These are phyloP conservation scores for Staphylotrichum tortipilum DNA, from an alignment of 495 filamentous ascomycete species.

Conservation along the genomic window DNA sequence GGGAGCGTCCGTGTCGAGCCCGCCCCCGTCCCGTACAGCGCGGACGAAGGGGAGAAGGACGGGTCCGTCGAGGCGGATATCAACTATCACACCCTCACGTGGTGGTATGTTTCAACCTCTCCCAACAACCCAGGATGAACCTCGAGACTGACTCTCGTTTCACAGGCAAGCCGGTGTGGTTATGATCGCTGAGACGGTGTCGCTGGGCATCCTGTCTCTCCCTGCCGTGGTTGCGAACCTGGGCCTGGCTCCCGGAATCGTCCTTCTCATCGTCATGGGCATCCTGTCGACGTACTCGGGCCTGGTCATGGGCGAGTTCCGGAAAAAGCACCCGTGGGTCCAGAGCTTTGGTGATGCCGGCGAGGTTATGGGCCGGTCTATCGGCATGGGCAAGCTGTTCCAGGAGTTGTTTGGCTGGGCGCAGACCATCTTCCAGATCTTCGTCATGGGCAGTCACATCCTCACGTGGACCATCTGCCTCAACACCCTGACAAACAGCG, in stretches of 20 bases:
- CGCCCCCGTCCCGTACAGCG: background rate
- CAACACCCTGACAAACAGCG: conserved; percentile 13
- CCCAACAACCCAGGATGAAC: background rate
- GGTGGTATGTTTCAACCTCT: conserved; percentile 9
- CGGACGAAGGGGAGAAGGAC: background rate
- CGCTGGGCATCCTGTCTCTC: conserved; percentile 13
- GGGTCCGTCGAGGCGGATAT: conserved; percentile 4
- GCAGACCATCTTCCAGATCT: conserved; percentile 14
- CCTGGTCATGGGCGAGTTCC: conserved; percentile 18
- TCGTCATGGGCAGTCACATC: conserved; percentile 18
- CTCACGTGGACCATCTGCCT: conserved; percentile 17
- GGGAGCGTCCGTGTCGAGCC: background rate
- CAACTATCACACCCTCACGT: conserved; percentile 15
- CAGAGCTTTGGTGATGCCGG: conserved; percentile 15
- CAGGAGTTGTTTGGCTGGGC: conserved; percentile 16
- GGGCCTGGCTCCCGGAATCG: conserved; percentile 10
- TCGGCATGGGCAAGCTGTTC: conserved; percentile 14
- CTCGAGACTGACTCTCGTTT: background rate
- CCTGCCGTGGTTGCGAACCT: conserved; percentile 14
- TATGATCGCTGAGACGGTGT: conserved; percentile 15
- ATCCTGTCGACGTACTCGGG: conserved; percentile 10
- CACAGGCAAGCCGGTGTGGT: conserved; percentile 16
- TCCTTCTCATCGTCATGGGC: conserved; percentile 10
- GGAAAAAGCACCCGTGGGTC: conserved; percentile 9
- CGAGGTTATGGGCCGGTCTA: conserved; percentile 12